These are phyloP conservation scores for Candida anutae DNA, from an alignment of 1,139 yeast species.

Conservation along the genomic window DNA sequence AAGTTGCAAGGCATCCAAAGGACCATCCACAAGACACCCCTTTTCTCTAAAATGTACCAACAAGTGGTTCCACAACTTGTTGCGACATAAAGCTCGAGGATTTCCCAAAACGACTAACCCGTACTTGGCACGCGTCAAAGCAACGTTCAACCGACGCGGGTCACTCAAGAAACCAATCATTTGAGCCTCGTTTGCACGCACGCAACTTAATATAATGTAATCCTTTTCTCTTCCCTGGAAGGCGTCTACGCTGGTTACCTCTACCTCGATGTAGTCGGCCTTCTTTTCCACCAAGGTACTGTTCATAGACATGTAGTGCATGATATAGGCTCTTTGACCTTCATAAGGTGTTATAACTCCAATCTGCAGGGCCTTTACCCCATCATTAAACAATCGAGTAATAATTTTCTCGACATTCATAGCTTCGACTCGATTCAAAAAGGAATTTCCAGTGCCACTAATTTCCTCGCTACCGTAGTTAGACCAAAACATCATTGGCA, in stretches of 20 bases:
- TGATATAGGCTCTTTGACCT: constrained; percentile 82
- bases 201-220: constrained; percentile 82
- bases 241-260: constrained; percentile 90
- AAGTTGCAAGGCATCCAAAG: constrained; percentile 69
- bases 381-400: constrained; percentile 67
- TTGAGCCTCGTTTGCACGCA: constrained; percentile 79
- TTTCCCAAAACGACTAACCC: constrained; percentile 82
- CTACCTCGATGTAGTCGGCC: constrained; percentile 64
- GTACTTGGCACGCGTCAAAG: constrained; percentile 83
- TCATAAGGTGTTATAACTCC: constrained; percentile 94
- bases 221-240: constrained; percentile 97
- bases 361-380: constrained; percentile 74
- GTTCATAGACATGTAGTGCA: constrained; percentile 70
- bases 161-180: constrained; percentile 84
- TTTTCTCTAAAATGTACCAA: constrained; percentile 73
- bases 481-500: constrained; percentile 96
- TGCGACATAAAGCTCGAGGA: constrained; percentile 67
- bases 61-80: constrained; percentile 73
- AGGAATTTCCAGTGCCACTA: constrained; percentile 78
- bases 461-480: constrained; percentile 86
- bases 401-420: constrained; percentile 81
- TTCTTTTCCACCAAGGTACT: constrained; percentile 53
- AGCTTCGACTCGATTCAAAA: constrained; percentile 82
- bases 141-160: constrained; percentile 87
- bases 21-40: constrained; percentile 91